Evolutionary conservation across 441 rosid species (phyloP).

Genomic region (Eruca vesicaria): DNA sequence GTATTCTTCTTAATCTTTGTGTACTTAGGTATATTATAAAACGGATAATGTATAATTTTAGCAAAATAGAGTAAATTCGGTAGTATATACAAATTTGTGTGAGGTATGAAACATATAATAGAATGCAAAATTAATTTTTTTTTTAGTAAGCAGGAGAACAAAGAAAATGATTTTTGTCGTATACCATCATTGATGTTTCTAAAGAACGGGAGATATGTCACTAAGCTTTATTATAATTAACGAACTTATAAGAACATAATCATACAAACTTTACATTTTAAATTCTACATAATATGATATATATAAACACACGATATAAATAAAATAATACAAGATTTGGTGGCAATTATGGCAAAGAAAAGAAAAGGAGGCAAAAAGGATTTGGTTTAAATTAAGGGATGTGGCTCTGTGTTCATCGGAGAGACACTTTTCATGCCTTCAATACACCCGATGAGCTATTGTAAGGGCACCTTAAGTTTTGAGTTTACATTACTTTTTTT

Average conservation of each 20-base stretch:
- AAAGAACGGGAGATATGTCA: neutral
- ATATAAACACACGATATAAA: constrained; percentile 8
- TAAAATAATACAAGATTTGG: constrained; percentile 5
- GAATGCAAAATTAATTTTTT: no score
- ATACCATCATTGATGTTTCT: neutral
- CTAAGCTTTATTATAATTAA: constrained; percentile 1
- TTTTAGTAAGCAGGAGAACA: no score
- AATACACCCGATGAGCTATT: constrained; percentile 15
- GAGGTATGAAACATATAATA: no score
- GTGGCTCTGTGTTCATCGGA: constrained; percentile 31
- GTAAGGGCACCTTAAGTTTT: constrained; percentile 27
- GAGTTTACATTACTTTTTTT: neutral
- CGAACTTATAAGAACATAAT: constrained; percentile 8
- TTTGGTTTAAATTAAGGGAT: constrained; percentile 19
- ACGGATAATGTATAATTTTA: no score
- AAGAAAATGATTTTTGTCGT: neutral
- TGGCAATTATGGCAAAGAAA: constrained; percentile 14
- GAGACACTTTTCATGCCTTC: constrained; percentile 21
- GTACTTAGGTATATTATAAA: no score
- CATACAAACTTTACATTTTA: constrained; percentile 11
- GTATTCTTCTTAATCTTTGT: no score
- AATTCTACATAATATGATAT: neutral
- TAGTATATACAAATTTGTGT: no score
- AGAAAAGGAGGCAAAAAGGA: neutral
- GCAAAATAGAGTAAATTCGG: no score